Evolutionary conservation across 2,329 filamentous ascomycete species (phyloP).

Genomic region (Ophiostoma triangulosporum): DNA sequence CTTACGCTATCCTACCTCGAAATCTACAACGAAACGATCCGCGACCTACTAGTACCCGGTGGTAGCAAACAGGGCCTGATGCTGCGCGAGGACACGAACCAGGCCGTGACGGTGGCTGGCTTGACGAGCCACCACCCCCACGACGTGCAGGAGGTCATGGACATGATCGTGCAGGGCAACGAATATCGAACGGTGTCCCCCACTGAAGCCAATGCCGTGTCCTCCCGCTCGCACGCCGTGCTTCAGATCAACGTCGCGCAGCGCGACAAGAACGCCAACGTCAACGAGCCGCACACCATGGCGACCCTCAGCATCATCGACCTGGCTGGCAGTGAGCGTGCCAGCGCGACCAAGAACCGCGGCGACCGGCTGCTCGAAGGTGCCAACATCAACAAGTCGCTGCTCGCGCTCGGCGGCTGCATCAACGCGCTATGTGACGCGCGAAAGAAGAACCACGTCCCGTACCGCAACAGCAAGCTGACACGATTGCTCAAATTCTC

Average conservation of each 20-base stretch:
- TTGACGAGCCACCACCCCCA: conserved; percentile 83
- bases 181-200: conserved; percentile 91
- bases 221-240: conserved; percentile 91
- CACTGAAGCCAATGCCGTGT: conserved; percentile 93
- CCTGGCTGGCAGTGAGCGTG: conserved; percentile 86
- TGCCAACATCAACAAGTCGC: conserved; percentile 98
- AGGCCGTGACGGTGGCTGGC: conserved; percentile 80
- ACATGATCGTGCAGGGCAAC: conserved; percentile 94
- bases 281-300: conserved; percentile 95
- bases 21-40: conserved; percentile 98
- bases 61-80: conserved; percentile 75
- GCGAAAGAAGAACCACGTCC: conserved; percentile 82
- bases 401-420: conserved; percentile 86
- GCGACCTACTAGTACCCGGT: conserved; percentile 78
- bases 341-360: conserved; percentile 91
- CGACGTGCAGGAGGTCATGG: conserved; percentile 94
- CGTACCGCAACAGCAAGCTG: conserved; percentile 94
- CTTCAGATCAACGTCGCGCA: conserved; percentile 93
- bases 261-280: conserved; percentile 81
- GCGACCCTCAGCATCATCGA: conserved; percentile 97
- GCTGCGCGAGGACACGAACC: conserved; percentile 87
- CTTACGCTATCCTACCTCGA: conserved; percentile 89
- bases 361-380: conserved; percentile 85
- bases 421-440: conserved; percentile 97
- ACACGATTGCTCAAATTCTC: conserved; percentile 94